A percentile compares a stretch with the other conserved stretches of the same genome.
Conservation (phyloP, 768 basidiomycete species). For the Ramaria rubella region DNA sequence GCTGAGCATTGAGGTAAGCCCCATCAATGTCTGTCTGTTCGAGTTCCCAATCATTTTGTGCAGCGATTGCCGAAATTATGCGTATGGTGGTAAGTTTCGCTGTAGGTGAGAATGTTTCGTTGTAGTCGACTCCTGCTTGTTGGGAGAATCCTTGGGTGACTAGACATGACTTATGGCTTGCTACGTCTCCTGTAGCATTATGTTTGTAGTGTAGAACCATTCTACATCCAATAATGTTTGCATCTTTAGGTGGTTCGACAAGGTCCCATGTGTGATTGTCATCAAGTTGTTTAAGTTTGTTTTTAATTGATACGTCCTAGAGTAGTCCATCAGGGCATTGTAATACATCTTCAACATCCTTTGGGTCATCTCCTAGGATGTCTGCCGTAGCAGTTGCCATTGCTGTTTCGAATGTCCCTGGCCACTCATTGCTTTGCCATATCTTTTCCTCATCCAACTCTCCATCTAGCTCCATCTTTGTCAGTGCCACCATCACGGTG, state of each 20-base stretch:
- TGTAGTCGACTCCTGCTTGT: neutral
- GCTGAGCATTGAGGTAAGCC: neutral
- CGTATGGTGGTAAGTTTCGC: neutral
- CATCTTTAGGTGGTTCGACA: conserved; percentile 20
- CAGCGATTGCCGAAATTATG: neutral
- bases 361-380: neutral
- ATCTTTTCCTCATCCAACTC: neutral
- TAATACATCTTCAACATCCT: conserved; percentile 3
- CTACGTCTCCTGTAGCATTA: conserved; percentile 28
- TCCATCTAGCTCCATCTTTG: no score
- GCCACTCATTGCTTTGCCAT: neutral
- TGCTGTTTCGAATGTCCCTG: neutral
- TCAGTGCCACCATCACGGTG: neutral
- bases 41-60: neutral
- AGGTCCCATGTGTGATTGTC: conserved; percentile 29
- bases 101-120: neutral
- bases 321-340: conserved; percentile 7
- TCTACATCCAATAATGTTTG: conserved; percentile 28
- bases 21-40: neutral
- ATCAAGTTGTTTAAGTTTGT: conserved; percentile 18
- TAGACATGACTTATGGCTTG: conserved; percentile 12
- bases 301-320: conserved; percentile 17
- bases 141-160: neutral
- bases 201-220: conserved; percentile 40
- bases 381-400: neutral